Evolutionary conservation across 306 rosid genomes (phyloP).

Genomic region (Dryas octopetala): DNA sequence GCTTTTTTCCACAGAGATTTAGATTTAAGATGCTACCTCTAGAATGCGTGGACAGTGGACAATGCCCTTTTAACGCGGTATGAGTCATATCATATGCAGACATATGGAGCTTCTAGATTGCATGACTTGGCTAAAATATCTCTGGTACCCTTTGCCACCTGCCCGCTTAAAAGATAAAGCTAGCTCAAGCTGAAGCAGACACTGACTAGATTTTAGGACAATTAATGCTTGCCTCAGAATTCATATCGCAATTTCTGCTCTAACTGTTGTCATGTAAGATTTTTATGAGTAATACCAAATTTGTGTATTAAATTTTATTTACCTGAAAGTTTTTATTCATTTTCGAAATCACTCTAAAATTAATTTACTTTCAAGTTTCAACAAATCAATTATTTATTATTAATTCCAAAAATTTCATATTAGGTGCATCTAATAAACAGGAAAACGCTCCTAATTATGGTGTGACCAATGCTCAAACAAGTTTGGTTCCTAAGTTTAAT

Average conservation of each 20-base stretch:
- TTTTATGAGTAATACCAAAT: no score
- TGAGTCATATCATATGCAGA: not conserved
- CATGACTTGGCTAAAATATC: constrained; percentile 5
- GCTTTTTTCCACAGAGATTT: constrained; percentile 10
- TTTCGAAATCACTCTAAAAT: no score
- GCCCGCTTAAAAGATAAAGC: constrained; percentile 4
- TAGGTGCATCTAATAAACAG: not conserved
- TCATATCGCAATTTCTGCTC: no score
- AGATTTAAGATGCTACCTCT: not conserved
- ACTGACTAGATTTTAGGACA: not conserved
- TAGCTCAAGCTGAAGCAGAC: not conserved
- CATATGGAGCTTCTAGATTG: constrained; percentile 28
- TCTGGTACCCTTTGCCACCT: constrained; percentile 8
- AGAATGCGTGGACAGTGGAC: constrained; percentile 9
- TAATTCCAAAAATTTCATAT: not conserved
- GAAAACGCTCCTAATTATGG: not conserved
- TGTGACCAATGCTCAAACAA: not conserved
- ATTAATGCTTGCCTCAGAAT: not conserved
- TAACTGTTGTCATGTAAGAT: no score
- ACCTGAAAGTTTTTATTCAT: no score
- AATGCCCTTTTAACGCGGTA: constrained; percentile 5
- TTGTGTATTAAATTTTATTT: no score
- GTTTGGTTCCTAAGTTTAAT: not conserved
- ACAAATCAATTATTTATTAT: no score
- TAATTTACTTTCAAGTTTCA: no score